These are phyloP conservation scores for Lactarius psammicola DNA, from an alignment of 768 basidiomycete species.

Conservation along the genomic window DNA sequence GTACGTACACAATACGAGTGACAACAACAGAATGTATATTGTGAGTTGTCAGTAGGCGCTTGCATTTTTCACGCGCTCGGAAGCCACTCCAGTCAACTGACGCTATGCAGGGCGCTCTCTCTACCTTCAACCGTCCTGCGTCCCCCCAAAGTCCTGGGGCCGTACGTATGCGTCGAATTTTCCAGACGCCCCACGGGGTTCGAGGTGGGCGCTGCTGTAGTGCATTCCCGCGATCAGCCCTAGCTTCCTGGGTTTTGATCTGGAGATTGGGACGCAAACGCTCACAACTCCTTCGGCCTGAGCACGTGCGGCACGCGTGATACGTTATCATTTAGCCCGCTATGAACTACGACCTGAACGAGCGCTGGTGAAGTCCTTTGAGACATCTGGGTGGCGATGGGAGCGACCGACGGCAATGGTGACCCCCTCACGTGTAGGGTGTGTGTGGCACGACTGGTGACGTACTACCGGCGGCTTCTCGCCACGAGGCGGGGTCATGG, in stretches of 20 bases:
- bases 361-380: neutral
- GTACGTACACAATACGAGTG: neutral
- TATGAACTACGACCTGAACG: no score
- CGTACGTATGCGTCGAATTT: neutral
- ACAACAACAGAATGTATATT: neutral
- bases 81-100: neutral
- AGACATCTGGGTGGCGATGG: neutral
- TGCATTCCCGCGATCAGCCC: neutral
- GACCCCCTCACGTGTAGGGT: neutral
- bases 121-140: neutral
- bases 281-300: no score
- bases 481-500: neutral
- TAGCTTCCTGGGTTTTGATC: neutral
- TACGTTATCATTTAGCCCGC: neutral
- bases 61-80: neutral
- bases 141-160: neutral
- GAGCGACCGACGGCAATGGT: neutral
- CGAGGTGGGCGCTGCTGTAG: neutral
- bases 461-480: conserved; percentile 3
- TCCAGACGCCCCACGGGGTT: neutral
- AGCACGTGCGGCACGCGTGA: neutral
- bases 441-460: neutral
- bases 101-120: neutral
- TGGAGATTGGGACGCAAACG: neutral
- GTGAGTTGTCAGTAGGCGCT: neutral